Base-by-base conservation (phyloP, 805 yeast genomes). In the Torulaspora quercuum region DNA sequence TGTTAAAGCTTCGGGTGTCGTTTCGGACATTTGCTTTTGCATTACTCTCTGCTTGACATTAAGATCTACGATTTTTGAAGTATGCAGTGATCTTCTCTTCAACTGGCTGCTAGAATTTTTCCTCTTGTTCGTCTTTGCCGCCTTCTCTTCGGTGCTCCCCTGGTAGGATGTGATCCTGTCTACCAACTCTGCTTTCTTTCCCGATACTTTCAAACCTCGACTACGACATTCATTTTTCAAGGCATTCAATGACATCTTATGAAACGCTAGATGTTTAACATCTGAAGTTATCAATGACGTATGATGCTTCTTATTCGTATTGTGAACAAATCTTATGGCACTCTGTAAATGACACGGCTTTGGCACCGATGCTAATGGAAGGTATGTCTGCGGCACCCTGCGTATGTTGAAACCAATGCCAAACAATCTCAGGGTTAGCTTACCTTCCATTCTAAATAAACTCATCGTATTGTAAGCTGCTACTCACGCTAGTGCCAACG, bases 201-300 rank as follows among this genome's bases (percentile, higher is more conserved):
- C 88, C n/a, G 75, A 61, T 0, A 78, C 71, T 48, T 72, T 76
- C 41, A 80, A 56, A 0, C 84, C 83, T 42, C 80, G 69, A 39
- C 62, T 64, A 39, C 73, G 72, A 53, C 85, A 78, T 53, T 80
- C 85, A 35, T 55, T 56, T 52, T 75, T 78, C 46, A 80, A 65
- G 2, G 75, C 67, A 36, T 73, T 71, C 25, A 79, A 61, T 27
- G 75, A 75, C 74, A 78, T 70, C 18, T 60, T 45, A 19, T 35
- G 38, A 17, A 40, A 32, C 19, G 35, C 20, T 6, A 33, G 14
- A 5, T 33, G 37, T 29, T 32, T 40, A 20, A 22, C 7, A 14
- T 36, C 44, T 9, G 36, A 28, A 14, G 33, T 40, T 17, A 27
- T 23, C 12, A 40, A 17, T 18, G 36, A 29, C 4, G 39, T 31